phyloP scores from a whole-genome alignment of 768 basidiomycete genomes.

The Boletellus emodensis region DNA sequence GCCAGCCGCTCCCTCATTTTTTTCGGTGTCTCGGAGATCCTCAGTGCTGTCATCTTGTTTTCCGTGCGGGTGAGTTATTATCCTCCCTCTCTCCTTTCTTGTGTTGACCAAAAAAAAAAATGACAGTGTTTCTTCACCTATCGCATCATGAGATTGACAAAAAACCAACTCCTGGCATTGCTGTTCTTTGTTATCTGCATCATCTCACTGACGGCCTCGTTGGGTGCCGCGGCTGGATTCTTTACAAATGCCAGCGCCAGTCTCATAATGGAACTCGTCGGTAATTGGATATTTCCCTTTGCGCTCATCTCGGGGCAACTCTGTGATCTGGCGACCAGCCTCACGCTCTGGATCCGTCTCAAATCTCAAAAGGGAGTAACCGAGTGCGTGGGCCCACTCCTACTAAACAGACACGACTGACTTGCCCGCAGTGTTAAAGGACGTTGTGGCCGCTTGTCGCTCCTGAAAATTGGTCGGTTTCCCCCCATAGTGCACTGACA shows the following conservation, averaged over 20 bases:
- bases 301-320: slow-evolving; percentile 12
- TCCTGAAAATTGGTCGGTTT: slow-evolving; percentile 13
- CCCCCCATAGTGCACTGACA: neutral
- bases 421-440: slow-evolving; percentile 7
- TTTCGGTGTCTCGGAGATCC: slow-evolving; percentile 16
- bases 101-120: neutral
- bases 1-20: slow-evolving; percentile 13
- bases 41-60: slow-evolving; percentile 13
- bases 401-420: neutral
- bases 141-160: slow-evolving; percentile 14
- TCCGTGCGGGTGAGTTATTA: slow-evolving; percentile 12
- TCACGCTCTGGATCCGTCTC: slow-evolving; percentile 8
- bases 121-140: slow-evolving; percentile 20
- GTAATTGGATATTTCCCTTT: slow-evolving; percentile 19
- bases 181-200: slow-evolving; percentile 13
- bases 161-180: slow-evolving; percentile 13
- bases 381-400: slow-evolving; percentile 5
- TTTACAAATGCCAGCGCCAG: slow-evolving; percentile 3
- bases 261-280: slow-evolving; percentile 9
- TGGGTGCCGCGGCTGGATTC: slow-evolving; percentile 19
- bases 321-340: slow-evolving; percentile 16
- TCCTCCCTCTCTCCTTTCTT: neutral
- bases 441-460: neutral
- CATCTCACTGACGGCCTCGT: slow-evolving; percentile 20
- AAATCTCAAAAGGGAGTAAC: neutral